Conservation (phyloP, 495 filamentous ascomycete species). For the Neurospora sp. region DNA sequence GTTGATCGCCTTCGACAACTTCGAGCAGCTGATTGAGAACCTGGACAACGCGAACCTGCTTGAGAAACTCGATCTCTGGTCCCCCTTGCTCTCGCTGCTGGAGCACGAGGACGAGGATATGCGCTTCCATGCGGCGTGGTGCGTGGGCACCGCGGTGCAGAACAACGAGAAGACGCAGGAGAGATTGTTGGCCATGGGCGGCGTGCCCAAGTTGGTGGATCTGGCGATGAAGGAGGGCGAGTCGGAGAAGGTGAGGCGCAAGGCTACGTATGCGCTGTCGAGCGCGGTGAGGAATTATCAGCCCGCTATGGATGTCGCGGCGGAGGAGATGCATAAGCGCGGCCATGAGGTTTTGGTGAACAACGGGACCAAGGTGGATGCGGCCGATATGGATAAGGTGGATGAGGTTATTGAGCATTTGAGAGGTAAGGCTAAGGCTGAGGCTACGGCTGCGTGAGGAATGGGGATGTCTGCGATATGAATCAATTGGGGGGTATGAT, state of each 20-base stretch:
- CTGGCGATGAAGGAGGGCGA: conserved; percentile 49
- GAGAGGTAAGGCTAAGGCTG: conserved; percentile 37
- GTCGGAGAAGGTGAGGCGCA: conserved; percentile 57
- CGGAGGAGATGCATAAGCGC: conserved; percentile 46
- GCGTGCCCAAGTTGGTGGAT: conserved; percentile 55
- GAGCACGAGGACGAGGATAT: conserved; percentile 57
- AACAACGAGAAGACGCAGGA: conserved; percentile 84
- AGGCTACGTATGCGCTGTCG: conserved; percentile 76
- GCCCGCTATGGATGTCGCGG: conserved; percentile 57
- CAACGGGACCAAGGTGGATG: conserved; percentile 44
- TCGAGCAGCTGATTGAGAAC: conserved; percentile 82
- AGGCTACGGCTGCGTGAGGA: conserved; percentile 5
- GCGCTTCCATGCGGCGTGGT: conserved; percentile 80
- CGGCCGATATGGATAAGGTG: conserved; percentile 74
- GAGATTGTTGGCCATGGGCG: conserved; percentile 59
- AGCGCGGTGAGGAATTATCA: conserved; percentile 72
- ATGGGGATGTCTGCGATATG: not conserved
- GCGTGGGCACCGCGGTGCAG: conserved; percentile 86
- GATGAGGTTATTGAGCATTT: conserved; percentile 62
- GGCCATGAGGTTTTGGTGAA: conserved; percentile 28
- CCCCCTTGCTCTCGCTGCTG: conserved; percentile 60
- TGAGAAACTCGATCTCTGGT: conserved; percentile 67
- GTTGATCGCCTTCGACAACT: conserved; percentile 87
- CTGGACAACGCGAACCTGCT: conserved; percentile 96
- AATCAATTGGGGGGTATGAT: too few relatives aligned